Percentiles rank a stretch among this genome's conserved stretches.
Evolutionary conservation across 352 stramenopile genomes (phyloP).

Genomic region (Phytophthora hibernalis): DNA sequence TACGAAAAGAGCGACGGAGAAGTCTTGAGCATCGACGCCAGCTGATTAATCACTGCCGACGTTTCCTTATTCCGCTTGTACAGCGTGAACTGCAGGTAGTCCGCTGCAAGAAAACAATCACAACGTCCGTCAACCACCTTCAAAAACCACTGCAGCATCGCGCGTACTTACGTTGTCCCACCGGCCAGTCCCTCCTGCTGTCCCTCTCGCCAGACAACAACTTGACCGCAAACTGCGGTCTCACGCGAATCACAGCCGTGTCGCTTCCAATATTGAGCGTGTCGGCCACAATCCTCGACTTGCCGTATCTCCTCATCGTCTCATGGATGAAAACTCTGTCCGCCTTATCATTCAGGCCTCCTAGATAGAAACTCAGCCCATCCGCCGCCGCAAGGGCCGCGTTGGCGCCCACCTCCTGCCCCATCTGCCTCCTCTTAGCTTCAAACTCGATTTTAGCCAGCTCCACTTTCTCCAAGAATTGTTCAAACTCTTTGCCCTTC

Average conservation of each 20-base stretch:
- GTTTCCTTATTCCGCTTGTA: constrained; percentile 98
- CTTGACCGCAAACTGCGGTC: constrained; percentile 45
- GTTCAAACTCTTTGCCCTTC: constrained; percentile 76
- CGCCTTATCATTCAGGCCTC: constrained; percentile 87
- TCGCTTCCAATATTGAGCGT: constrained; percentile 88
- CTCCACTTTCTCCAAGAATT: constrained; percentile 74
- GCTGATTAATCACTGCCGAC: constrained; percentile 78
- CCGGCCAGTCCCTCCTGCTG: constrained; percentile 68
- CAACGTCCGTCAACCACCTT: constrained; percentile 10
- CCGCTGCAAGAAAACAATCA: constrained; percentile 44
- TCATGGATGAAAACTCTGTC: constrained; percentile 91
- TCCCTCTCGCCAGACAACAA: constrained; percentile 66
- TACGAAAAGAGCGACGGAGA: constrained; percentile 85
- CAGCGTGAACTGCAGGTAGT: constrained; percentile 96
- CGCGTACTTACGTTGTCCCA: constrained; percentile 69
- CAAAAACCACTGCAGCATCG: background rate
- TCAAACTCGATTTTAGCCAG: constrained; percentile 37
- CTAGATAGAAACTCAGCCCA: constrained; percentile 75
- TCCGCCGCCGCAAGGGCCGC: constrained; percentile 31
- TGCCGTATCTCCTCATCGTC: constrained; percentile 85
- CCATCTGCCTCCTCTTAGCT: constrained; percentile 22
- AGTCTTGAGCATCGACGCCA: constrained; percentile 77
- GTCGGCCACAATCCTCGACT: constrained; percentile 84
- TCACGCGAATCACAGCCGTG: constrained; percentile 77
- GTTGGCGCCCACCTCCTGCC: background rate